Evolutionary conservation across 1,284 basidiomycete genomes (phyloP).

Genomic region (Boletellus deceptivus): DNA sequence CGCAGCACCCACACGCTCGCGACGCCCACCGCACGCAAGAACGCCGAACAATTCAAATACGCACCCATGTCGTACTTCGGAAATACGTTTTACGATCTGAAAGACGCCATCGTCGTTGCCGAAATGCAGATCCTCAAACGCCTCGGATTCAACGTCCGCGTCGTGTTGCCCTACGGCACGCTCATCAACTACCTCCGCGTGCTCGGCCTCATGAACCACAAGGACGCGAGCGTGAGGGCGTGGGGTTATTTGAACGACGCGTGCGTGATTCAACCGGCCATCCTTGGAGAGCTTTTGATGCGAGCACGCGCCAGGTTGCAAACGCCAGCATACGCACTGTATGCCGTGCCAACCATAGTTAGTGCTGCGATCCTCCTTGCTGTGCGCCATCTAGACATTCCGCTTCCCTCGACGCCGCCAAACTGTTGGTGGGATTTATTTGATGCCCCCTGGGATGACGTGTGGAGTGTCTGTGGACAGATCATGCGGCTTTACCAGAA

Average conservation of each 20-base stretch:
- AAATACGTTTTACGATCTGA: slow-evolving; percentile 80
- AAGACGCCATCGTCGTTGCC: slow-evolving; percentile 87
- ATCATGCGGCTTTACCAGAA: slow-evolving; percentile 77
- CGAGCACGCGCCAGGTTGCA: slow-evolving; percentile 58
- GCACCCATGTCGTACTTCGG: slow-evolving; percentile 85
- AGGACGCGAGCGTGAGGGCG: slow-evolving; percentile 71
- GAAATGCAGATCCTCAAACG: slow-evolving; percentile 99
- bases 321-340: slow-evolving; percentile 87
- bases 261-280: slow-evolving; percentile 44
- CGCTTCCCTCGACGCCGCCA: slow-evolving; percentile 66
- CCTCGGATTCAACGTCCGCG: slow-evolving; percentile 84
- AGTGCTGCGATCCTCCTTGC: slow-evolving; percentile 82
- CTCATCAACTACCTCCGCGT: slow-evolving; percentile 94
- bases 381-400: slow-evolving; percentile 63
- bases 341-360: slow-evolving; percentile 86
- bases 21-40: slow-evolving; percentile 22
- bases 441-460: slow-evolving; percentile 81
- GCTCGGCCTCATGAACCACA: slow-evolving; percentile 72
- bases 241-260: slow-evolving; percentile 94
- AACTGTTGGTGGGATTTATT: slow-evolving; percentile 87
- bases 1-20: slow-evolving; percentile 36
- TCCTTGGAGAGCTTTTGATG: background rate
- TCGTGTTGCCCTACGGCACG: slow-evolving; percentile 90
- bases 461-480: slow-evolving; percentile 76
- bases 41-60: slow-evolving; percentile 61